Conservation (phyloP, 352 stramenopile species). For the Phytophthora melonis region DNA sequence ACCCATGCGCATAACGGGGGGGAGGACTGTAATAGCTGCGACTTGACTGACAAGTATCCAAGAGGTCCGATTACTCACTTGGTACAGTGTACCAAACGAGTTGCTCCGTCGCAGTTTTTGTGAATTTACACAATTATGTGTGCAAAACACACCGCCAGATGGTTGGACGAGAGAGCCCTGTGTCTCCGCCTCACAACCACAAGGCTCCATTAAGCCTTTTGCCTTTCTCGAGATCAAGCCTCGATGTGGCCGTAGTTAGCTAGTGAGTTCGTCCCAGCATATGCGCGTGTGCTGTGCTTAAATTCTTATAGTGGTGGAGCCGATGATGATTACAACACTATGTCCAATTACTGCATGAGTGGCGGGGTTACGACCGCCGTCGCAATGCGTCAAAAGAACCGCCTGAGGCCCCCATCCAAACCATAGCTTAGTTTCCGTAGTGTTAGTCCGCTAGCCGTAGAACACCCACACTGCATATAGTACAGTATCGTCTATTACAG, state of each 20-base stretch:
- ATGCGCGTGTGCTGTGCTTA: background rate
- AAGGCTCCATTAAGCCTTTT: slow-evolving; percentile 16
- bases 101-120: slow-evolving; percentile 19
- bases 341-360: slow-evolving; percentile 78
- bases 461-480: background rate
- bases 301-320: slow-evolving; percentile 19
- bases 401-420: slow-evolving; percentile 50
- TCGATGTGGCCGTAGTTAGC: too few relatives aligned
- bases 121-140: background rate
- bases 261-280: background rate
- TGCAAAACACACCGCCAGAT: slow-evolving; percentile 16
- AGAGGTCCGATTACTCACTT: background rate
- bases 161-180: slow-evolving; percentile 24
- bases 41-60: slow-evolving; percentile 25
- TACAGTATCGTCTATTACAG: too few relatives aligned
- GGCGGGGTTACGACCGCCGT: slow-evolving; percentile 26
- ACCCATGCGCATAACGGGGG: too few relatives aligned
- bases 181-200: too few relatives aligned
- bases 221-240: background rate
- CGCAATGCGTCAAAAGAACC: slow-evolving; percentile 59
- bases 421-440: background rate
- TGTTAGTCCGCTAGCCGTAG: background rate
- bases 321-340: slow-evolving; percentile 48
- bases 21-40: too few relatives aligned
- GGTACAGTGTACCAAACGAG: background rate